These are phyloP conservation scores for Dicorynia guianensis DNA, from an alignment of 306 rosid genomes.

Conservation along the genomic window DNA sequence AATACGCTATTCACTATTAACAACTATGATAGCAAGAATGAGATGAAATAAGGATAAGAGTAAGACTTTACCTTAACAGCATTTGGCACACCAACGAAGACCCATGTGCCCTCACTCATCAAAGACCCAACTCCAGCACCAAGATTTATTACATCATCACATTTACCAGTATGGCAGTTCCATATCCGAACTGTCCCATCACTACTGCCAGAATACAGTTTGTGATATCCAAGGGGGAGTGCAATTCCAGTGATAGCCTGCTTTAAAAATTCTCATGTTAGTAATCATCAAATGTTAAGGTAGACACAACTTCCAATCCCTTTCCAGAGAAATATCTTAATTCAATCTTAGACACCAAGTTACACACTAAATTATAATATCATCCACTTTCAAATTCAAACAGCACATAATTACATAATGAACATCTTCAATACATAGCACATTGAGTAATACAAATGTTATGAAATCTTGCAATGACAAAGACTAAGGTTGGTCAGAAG, in stretches of 20 bases:
- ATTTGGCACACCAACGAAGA: constrained; percentile 54
- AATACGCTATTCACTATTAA: too few species aligned
- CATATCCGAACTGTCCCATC: constrained; percentile 55
- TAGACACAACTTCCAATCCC: not conserved
- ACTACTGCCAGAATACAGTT: constrained; percentile 55
- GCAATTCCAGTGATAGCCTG: constrained; percentile 56
- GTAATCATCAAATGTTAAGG: not conserved
- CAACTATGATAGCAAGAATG: not conserved
- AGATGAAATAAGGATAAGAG: not conserved
- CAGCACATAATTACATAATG: not conserved
- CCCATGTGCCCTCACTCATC: constrained; percentile 55
- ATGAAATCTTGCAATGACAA: not conserved
- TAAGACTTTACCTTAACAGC: constrained; percentile 47
- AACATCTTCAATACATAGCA: too few species aligned
- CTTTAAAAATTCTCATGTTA: not conserved
- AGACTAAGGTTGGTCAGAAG: not conserved
- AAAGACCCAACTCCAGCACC: constrained; percentile 50
- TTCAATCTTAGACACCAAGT: not conserved
- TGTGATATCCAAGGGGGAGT: constrained; percentile 45
- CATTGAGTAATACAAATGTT: not conserved
- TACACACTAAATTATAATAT: too few species aligned
- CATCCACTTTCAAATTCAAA: too few species aligned
- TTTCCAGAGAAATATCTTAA: not conserved
- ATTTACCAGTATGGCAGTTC: constrained; percentile 58
- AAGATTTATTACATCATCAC: constrained; percentile 37